phyloP scores from a whole-genome alignment of 768 basidiomycete genomes.

The Amanita muscaria region DNA sequence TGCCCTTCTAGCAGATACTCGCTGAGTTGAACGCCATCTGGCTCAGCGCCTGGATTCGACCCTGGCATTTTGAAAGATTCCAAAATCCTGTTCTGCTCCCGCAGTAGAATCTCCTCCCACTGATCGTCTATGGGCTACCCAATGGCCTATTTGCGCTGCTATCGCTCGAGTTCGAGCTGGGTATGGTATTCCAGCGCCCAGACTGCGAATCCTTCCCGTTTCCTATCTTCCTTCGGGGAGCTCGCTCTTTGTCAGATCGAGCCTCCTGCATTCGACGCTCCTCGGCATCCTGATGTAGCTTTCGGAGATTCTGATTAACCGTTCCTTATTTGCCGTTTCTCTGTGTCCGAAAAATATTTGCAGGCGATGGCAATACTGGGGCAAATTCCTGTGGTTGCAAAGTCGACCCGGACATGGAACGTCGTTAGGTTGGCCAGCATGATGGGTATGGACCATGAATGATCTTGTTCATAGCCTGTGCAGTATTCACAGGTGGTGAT shows the following conservation, averaged over 20 bases:
- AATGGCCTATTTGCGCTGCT: slow-evolving; percentile 7
- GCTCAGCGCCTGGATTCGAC: not conserved
- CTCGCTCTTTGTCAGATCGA: slow-evolving; percentile 5
- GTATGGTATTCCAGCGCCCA: slow-evolving; percentile 7
- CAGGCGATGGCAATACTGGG: not conserved
- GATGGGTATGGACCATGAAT: no score
- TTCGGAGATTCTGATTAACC: slow-evolving; percentile 4
- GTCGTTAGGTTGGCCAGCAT: not conserved
- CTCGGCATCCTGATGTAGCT: slow-evolving; percentile 7
- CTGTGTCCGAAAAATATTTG: not conserved
- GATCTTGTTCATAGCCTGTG: not conserved
- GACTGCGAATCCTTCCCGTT: slow-evolving; percentile 1
- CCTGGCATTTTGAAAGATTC: slow-evolving; percentile 3
- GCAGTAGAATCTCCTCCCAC: slow-evolving; percentile 6
- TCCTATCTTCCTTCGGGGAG: slow-evolving; percentile 4
- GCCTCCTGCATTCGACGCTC: slow-evolving; percentile 4
- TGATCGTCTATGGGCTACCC: slow-evolving; percentile 4
- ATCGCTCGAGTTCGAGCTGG: slow-evolving; percentile 6
- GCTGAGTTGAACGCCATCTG: no score
- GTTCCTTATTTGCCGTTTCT: slow-evolving; percentile 7
- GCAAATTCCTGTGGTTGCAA: not conserved
- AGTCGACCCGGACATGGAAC: not conserved
- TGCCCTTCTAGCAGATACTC: no score
- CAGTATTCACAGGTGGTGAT: no score
- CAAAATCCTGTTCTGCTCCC: slow-evolving; percentile 7